Evolutionary conservation across 2,329 filamentous ascomycete species (phyloP).

Genomic region (Epichloe typhina): DNA sequence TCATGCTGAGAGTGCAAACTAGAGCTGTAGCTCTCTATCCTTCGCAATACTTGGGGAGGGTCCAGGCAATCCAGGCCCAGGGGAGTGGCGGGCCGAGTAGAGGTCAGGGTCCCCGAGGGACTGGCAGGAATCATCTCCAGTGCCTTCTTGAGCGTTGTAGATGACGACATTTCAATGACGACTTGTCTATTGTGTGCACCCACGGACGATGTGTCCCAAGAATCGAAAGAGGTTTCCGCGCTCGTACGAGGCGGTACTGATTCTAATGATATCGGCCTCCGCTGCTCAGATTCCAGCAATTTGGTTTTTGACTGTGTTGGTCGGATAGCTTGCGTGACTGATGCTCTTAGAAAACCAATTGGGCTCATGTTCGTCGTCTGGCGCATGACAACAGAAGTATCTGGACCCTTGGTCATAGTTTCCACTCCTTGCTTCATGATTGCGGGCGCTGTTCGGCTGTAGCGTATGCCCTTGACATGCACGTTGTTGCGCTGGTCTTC

Average conservation of each 20-base stretch:
- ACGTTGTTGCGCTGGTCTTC: slow-evolving; percentile 7
- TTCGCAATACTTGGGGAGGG: slow-evolving; percentile 29
- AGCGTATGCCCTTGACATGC: slow-evolving; percentile 39
- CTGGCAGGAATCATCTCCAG: slow-evolving; percentile 62
- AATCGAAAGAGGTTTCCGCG: slow-evolving; percentile 54
- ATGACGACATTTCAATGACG: slow-evolving; percentile 36
- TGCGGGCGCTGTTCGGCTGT: slow-evolving; percentile 30
- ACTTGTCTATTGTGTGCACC: slow-evolving; percentile 48
- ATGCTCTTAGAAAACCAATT: slow-evolving; percentile 20
- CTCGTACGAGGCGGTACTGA: slow-evolving; percentile 25
- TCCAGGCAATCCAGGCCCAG: slow-evolving; percentile 34
- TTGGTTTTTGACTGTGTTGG: slow-evolving; percentile 45
- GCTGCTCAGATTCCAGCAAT: slow-evolving; percentile 32
- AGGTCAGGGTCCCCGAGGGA: slow-evolving; percentile 49
- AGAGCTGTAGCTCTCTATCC: slow-evolving; percentile 41
- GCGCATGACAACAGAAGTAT: slow-evolving; percentile 30
- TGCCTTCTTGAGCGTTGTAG: slow-evolving; percentile 32
- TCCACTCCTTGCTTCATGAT: slow-evolving; percentile 19
- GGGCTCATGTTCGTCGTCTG: slow-evolving; percentile 13
- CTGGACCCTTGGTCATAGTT: slow-evolving; percentile 23
- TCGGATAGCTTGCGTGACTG: slow-evolving; percentile 32
- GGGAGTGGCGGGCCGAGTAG: slow-evolving; percentile 44
- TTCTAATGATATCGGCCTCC: slow-evolving; percentile 35
- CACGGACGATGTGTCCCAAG: slow-evolving; percentile 60
- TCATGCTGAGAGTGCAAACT: slow-evolving; percentile 19